Evolutionary conservation across 148 eudicot species (phyloP).

Genomic region (Rhododendron williamsianum): DNA sequence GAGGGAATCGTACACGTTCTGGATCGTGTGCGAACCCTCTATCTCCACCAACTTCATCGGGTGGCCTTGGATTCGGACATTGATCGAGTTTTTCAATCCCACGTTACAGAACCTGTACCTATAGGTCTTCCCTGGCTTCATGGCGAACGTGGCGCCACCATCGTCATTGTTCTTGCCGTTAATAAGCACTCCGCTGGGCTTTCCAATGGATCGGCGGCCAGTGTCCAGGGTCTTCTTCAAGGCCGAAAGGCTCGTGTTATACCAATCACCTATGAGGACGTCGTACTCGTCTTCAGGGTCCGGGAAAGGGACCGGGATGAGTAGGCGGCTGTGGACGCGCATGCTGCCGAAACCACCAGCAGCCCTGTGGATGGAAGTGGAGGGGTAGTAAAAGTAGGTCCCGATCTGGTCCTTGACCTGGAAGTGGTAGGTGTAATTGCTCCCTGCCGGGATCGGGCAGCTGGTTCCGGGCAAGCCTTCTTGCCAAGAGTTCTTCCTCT

Average conservation of each 20-base stretch:
- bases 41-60: slow-evolving; percentile 51
- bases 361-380: slow-evolving; percentile 37
- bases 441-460: slow-evolving; percentile 57
- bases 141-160: slow-evolving; percentile 26
- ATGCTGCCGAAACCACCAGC: slow-evolving; percentile 56
- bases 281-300: slow-evolving; percentile 54
- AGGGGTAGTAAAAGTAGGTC: slow-evolving; percentile 46
- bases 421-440: slow-evolving; percentile 46
- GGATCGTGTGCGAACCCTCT: slow-evolving; percentile 64
- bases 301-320: slow-evolving; percentile 58
- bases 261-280: slow-evolving; percentile 65
- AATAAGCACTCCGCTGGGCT: slow-evolving; percentile 56
- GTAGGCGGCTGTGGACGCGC: slow-evolving; percentile 36
- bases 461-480: slow-evolving; percentile 55
- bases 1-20: slow-evolving; percentile 49
- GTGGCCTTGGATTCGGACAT: slow-evolving; percentile 56
- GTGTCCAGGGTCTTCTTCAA: slow-evolving; percentile 37
- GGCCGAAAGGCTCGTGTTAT: slow-evolving; percentile 34
- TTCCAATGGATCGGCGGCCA: slow-evolving; percentile 37
- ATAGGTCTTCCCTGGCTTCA: slow-evolving; percentile 54
- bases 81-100: slow-evolving; percentile 53
- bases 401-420: slow-evolving; percentile 30
- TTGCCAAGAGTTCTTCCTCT: slow-evolving; percentile 65
- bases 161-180: slow-evolving; percentile 38
- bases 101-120: slow-evolving; percentile 67